Evolutionary conservation across 306 rosid species (phyloP).

Genomic region (Prunus mongolica): DNA sequence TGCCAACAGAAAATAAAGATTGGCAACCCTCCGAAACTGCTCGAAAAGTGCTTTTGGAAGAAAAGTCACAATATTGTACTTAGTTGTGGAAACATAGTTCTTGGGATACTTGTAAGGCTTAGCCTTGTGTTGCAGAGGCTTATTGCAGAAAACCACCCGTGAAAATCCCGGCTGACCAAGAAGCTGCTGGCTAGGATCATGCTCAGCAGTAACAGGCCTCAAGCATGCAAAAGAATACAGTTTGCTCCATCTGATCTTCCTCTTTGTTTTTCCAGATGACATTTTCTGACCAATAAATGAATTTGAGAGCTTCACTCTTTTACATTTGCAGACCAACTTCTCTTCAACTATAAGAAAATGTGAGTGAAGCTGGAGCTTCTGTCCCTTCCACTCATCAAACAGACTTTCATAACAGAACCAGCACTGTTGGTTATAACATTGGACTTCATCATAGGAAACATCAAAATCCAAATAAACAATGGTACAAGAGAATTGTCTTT

Average conservation of each 20-base stretch:
- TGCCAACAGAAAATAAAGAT: constrained; percentile 32
- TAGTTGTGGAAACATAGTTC: constrained; percentile 29
- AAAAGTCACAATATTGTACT: constrained; percentile 23
- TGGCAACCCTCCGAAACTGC: constrained; percentile 38
- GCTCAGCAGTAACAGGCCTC: constrained; percentile 1
- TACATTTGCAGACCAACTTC: background rate
- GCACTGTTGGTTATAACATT: background rate
- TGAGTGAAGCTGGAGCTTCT: background rate
- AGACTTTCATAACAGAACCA: background rate
- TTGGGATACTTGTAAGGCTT: constrained; percentile 24
- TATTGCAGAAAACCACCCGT: constrained; percentile 29
- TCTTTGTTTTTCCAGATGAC: constrained; percentile 20
- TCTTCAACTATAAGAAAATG: background rate
- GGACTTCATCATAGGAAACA: background rate
- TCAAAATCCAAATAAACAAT: constrained; percentile 1
- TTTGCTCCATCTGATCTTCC: constrained; percentile 32
- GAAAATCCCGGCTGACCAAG: constrained; percentile 27
- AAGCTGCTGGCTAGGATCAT: background rate
- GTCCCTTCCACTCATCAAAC: background rate
- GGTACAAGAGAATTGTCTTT: constrained; percentile 4
- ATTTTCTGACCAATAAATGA: background rate
- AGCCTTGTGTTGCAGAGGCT: constrained; percentile 20
- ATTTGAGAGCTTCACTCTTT: background rate
- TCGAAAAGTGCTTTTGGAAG: constrained; percentile 32
- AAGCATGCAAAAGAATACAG: constrained; percentile 25